Conservation (phyloP, 257 asterid species). For the Solanum infundibuliforme region DNA sequence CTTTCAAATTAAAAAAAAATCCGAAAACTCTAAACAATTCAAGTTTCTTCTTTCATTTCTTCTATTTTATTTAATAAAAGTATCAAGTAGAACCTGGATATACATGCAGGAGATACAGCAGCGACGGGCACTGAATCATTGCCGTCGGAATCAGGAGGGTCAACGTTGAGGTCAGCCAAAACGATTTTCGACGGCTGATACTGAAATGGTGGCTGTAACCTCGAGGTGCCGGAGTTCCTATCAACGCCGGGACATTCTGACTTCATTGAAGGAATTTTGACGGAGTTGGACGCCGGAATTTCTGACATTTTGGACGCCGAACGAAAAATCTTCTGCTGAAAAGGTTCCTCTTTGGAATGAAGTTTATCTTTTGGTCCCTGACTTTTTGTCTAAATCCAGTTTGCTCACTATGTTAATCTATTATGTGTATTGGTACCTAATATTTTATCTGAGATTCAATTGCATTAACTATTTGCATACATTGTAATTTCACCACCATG, state of each 20-base stretch:
- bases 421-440: not conserved
- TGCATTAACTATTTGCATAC: not conserved
- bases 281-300: not conserved
- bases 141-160: slow-evolving; percentile 50
- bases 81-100: slow-evolving; percentile 26
- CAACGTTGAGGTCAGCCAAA: slow-evolving; percentile 74
- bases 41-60: not conserved
- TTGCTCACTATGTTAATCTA: not conserved
- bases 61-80: not conserved
- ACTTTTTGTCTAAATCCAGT: not conserved
- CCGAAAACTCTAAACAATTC: not conserved
- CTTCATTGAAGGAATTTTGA: slow-evolving; percentile 5
- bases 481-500: not conserved
- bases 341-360: not conserved
- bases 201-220: slow-evolving; percentile 2
- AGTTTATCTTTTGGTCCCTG: not conserved
- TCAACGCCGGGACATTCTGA: slow-evolving; percentile 16
- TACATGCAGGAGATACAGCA: slow-evolving; percentile 9
- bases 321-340: not conserved
- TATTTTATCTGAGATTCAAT: not conserved
- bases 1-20: not conserved
- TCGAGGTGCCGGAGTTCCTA: slow-evolving; percentile 7
- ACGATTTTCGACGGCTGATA: slow-evolving; percentile 29
- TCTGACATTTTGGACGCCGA: not conserved
- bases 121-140: slow-evolving; percentile 10